Evolutionary conservation across 2,329 filamentous ascomycete species (phyloP).

Genomic region (Ceratocystiopsis minuta): DNA sequence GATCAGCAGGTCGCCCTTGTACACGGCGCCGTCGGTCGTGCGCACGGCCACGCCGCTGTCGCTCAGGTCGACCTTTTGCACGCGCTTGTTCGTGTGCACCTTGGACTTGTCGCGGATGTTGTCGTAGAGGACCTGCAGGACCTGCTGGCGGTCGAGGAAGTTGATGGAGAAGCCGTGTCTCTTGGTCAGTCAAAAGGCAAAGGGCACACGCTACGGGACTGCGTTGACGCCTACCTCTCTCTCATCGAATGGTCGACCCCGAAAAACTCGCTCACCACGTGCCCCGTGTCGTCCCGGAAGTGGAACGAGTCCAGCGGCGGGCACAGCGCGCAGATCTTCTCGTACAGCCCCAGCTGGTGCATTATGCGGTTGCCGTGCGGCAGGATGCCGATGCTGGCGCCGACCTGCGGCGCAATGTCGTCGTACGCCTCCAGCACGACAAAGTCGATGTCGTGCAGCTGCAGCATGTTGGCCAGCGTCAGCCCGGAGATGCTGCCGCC

Average conservation of each 20-base stretch:
- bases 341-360: slow-evolving; percentile 28
- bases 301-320: slow-evolving; percentile 4
- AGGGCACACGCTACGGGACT: neutral
- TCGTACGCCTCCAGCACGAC: slow-evolving; percentile 26
- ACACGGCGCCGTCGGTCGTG: slow-evolving; percentile 15
- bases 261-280: slow-evolving; percentile 9
- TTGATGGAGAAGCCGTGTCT: slow-evolving; percentile 17
- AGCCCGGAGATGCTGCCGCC: slow-evolving; percentile 31
- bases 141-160: slow-evolving; percentile 19
- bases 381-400: slow-evolving; percentile 28
- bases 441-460: slow-evolving; percentile 27
- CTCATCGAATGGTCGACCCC: slow-evolving; percentile 7
- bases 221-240: neutral
- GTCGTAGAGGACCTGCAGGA: slow-evolving; percentile 18
- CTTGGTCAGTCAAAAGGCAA: neutral
- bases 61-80: slow-evolving; percentile 13
- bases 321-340: slow-evolving; percentile 10
- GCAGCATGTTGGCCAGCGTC: slow-evolving; percentile 25
- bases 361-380: slow-evolving; percentile 26
- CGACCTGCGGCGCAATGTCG: slow-evolving; percentile 25
- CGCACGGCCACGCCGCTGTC: slow-evolving; percentile 14
- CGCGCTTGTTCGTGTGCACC: slow-evolving; percentile 14
- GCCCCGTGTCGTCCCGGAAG: slow-evolving; percentile 4
- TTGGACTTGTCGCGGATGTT: slow-evolving; percentile 17
- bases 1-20: slow-evolving; percentile 17